These are phyloP conservation scores for Maudiozyma serrabonitensis DNA, from an alignment of 805 yeast genomes.

Conservation along the genomic window DNA sequence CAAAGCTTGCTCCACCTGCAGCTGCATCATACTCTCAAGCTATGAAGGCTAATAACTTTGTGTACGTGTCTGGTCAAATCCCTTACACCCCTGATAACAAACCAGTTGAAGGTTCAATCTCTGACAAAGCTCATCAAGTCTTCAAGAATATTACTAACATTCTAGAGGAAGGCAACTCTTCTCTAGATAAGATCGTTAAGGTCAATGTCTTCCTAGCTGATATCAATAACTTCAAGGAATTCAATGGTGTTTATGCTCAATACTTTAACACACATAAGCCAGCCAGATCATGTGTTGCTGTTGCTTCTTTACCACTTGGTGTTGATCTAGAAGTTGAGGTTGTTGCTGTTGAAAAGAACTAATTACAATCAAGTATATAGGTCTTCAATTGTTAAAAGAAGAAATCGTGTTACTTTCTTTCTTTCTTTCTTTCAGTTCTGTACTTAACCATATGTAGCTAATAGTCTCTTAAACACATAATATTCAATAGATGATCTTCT, in stretches of 20 bases:
- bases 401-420: too few relatives aligned
- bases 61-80: constrained; percentile 90
- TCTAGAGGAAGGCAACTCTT: constrained; percentile 74
- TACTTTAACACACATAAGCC: constrained; percentile 74
- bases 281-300: constrained; percentile 96
- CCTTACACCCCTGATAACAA: constrained; percentile 76
- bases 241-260: constrained; percentile 72
- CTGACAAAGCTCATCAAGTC: constrained; percentile 66
- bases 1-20: constrained; percentile 84
- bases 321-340: constrained; percentile 81
- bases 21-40: constrained; percentile 97
- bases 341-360: constrained; percentile 60
- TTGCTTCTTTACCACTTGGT: constrained; percentile 77
- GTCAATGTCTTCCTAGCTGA: constrained; percentile 81
- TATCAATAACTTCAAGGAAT: constrained; percentile 71
- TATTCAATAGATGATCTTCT: too few relatives aligned
- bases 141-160: constrained; percentile 58
- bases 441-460: too few relatives aligned
- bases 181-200: constrained; percentile 75
- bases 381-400: not conserved
- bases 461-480: too few relatives aligned
- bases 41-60: constrained; percentile 72
- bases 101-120: constrained; percentile 64
- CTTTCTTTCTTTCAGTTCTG: too few relatives aligned
- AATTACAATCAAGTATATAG: not conserved